phyloP scores from a whole-genome alignment of 805 yeast genomes.

The Kluyveromyces siamensis region DNA sequence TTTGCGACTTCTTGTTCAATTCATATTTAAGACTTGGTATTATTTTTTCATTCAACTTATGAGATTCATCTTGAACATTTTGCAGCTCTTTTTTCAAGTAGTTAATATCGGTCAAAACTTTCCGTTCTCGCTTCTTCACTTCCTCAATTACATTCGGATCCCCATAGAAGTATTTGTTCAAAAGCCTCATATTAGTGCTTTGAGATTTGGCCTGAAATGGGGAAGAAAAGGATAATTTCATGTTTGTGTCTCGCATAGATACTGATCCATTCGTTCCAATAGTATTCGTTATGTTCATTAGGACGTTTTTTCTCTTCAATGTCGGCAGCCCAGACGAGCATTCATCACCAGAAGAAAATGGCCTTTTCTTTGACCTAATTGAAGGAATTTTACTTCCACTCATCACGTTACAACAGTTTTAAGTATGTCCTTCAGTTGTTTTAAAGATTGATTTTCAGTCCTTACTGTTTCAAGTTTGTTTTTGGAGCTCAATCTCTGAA shows the following conservation, averaged over 20 bases:
- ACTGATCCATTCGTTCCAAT: neutral
- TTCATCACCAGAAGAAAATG: neutral
- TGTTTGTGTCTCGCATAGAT: too few species aligned
- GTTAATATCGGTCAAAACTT: slow-evolving; percentile 22
- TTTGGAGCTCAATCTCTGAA: neutral
- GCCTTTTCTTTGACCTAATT: neutral
- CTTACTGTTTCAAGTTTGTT: neutral
- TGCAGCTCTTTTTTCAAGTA: slow-evolving; percentile 20
- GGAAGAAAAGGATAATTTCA: neutral
- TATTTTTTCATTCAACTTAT: slow-evolving; percentile 9
- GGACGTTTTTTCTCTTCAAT: slow-evolving; percentile 1
- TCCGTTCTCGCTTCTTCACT: slow-evolving; percentile 26
- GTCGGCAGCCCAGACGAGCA: neutral
- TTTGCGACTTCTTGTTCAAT: slow-evolving; percentile 13
- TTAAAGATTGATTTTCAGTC: too few species aligned
- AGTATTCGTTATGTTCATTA: slow-evolving; percentile 8
- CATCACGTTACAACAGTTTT: neutral
- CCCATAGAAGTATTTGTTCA: slow-evolving; percentile 23
- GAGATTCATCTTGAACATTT: slow-evolving; percentile 20
- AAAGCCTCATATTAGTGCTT: slow-evolving; percentile 10
- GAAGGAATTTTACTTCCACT: neutral
- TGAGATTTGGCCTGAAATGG: neutral
- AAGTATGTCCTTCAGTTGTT: neutral
- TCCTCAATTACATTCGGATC: slow-evolving; percentile 25
- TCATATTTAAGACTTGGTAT: slow-evolving; percentile 21